Evolutionary conservation across 768 basidiomycete genomes (phyloP).

Genomic region (Rhodotorula paludigena): DNA sequence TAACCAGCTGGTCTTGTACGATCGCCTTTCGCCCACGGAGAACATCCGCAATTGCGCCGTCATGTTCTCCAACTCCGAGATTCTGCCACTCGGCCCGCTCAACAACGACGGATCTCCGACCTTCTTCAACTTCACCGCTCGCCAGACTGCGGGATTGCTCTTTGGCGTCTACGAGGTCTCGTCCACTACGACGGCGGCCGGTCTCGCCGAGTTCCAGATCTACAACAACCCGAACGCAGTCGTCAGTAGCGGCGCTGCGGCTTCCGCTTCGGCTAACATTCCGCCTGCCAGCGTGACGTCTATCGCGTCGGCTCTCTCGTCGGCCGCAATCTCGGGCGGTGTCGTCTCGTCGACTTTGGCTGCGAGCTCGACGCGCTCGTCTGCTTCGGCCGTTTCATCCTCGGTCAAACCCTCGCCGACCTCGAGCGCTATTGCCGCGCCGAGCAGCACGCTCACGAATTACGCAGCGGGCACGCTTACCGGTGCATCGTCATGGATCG

Average conservation of each 20-base stretch:
- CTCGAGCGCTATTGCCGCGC: too few relatives aligned
- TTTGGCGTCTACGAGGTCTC: conserved; percentile 3
- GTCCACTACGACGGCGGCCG: neutral
- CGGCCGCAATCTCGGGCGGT: too few relatives aligned
- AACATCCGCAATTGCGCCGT: conserved; percentile 14
- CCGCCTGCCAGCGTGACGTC: too few relatives aligned
- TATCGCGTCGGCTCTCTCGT: too few relatives aligned
- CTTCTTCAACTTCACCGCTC: conserved; percentile 14
- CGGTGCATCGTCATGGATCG: neutral
- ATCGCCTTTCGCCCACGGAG: conserved; percentile 17
- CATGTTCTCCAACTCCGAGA: conserved; percentile 10
- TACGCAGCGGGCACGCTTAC: neutral
- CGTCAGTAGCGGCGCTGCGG: too few relatives aligned
- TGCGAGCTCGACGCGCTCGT: too few relatives aligned
- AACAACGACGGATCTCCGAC: conserved; percentile 27
- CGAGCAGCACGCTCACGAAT: neutral
- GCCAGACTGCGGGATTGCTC: conserved; percentile 2
- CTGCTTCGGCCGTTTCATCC: too few relatives aligned
- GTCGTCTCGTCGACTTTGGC: too few relatives aligned
- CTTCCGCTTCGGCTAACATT: too few relatives aligned
- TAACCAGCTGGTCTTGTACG: conserved; percentile 31
- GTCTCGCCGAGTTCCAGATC: conserved; percentile 19
- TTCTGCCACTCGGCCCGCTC: conserved; percentile 6
- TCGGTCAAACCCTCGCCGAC: too few relatives aligned
- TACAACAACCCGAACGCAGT: too few relatives aligned